A percentile compares a stretch with the other conserved stretches of the same genome.
These are phyloP conservation scores for Aureobasidium uvarum DNA, from an alignment of 2,329 filamentous ascomycete genomes.

Conservation along the genomic window DNA sequence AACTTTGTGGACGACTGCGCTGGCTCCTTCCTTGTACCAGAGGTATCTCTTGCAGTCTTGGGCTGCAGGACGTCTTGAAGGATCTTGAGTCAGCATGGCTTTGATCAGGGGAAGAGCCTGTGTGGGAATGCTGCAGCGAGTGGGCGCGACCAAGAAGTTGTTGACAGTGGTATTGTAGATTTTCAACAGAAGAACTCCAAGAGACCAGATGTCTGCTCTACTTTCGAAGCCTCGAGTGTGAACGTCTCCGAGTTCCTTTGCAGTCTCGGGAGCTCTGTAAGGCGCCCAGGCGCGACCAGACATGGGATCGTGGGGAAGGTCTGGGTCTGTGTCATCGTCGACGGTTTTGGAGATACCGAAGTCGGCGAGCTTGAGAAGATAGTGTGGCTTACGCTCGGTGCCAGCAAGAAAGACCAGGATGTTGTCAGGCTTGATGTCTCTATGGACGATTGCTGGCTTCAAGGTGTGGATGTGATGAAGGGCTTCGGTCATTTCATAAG, in stretches of 20 bases:
- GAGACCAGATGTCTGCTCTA: conserved; percentile 14
- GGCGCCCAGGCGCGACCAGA: not conserved
- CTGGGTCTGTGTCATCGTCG: not conserved
- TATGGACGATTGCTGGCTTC: conserved; percentile 10
- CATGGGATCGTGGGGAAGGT: not conserved
- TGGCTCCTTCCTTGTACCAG: conserved; percentile 1
- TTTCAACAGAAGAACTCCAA: not conserved
- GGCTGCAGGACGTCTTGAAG: not conserved
- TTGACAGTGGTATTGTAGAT: not conserved
- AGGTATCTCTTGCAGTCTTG: not conserved
- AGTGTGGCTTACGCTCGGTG: not conserved
- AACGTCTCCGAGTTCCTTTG: not conserved
- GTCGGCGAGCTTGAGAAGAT: conserved; percentile 17
- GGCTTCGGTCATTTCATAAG: conserved; percentile 10
- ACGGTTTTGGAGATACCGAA: not conserved
- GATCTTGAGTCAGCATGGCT: not conserved
- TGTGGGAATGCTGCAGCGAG: not conserved
- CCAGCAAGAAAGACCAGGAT: conserved; percentile 15
- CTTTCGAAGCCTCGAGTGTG: not conserved
- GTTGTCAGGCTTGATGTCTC: conserved; percentile 25
- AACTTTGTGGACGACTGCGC: not conserved
- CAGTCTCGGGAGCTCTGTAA: conserved; percentile 16
- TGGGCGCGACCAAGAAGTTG: not conserved
- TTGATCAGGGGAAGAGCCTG: not conserved
- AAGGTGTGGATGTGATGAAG: conserved; percentile 12